These are phyloP conservation scores for Aphanomyces astaci DNA, from an alignment of 352 stramenopile genomes.

Conservation along the genomic window DNA sequence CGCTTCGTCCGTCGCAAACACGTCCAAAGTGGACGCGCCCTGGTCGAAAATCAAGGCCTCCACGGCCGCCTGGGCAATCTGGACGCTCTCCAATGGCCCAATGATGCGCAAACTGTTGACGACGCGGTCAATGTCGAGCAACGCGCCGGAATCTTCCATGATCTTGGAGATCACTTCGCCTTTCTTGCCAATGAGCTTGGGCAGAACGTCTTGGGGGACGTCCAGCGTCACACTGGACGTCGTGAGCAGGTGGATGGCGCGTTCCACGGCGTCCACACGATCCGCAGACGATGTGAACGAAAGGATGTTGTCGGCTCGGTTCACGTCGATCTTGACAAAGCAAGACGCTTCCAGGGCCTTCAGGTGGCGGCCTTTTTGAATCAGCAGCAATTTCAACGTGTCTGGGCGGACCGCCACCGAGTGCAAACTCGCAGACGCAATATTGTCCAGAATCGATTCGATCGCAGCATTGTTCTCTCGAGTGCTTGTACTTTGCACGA, in stretches of 20 bases:
- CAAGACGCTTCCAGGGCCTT: slow-evolving; percentile 54
- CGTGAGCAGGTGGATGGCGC: slow-evolving; percentile 46
- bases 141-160: slow-evolving; percentile 66
- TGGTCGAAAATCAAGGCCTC: slow-evolving; percentile 53
- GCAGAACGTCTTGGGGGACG: slow-evolving; percentile 62
- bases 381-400: slow-evolving; percentile 66
- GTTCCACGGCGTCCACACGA: slow-evolving; percentile 44
- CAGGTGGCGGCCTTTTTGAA: slow-evolving; percentile 63
- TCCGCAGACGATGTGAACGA: slow-evolving; percentile 43
- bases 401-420: slow-evolving; percentile 68
- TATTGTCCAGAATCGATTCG: slow-evolving; percentile 52
- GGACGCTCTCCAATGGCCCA: slow-evolving; percentile 50
- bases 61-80: slow-evolving; percentile 48
- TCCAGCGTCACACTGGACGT: slow-evolving; percentile 48
- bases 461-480: slow-evolving; percentile 33
- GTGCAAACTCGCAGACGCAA: slow-evolving; percentile 54
- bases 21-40: slow-evolving; percentile 50
- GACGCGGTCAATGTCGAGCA: slow-evolving; percentile 75
- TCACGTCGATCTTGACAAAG: slow-evolving; percentile 61
- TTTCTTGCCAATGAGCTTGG: slow-evolving; percentile 80
- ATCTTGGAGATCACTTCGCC: slow-evolving; percentile 77
- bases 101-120: slow-evolving; percentile 54
- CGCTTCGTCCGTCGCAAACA: slow-evolving; percentile 34
- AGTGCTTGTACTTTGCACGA: slow-evolving; percentile 50
- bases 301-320: slow-evolving; percentile 55